Base-by-base conservation (phyloP, 768 basidiomycete genomes). In the Ramaria sp. region DNA sequence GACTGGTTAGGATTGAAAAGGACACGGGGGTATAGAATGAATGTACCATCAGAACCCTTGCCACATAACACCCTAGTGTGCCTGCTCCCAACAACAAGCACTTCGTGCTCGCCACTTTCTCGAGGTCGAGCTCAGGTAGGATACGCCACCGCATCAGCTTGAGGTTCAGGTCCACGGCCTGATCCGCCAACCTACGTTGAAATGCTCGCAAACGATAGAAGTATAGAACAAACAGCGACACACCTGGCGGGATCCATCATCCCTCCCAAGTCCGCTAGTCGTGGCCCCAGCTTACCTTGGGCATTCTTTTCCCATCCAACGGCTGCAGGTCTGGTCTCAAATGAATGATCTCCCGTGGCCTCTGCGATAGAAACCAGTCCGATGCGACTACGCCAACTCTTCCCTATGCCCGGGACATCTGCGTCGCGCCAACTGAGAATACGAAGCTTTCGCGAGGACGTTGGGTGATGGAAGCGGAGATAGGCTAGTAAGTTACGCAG, bases 61-160 rank as follows among this genome's bases (percentile, higher is more conserved):
- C 82, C 28, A 98, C 95, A 63, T 98, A 98, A 66, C 96, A 99
- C 0, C 96, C 95, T 9, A 99, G 74, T 0, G 96, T 99, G 0
- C 96, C 96, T 0, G 95, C 94, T 3, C 96, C 96, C 1, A 99
- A 79, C 0, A 98, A 71, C 0, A 99, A 70, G 65, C 91, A 95
- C 56, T 71, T 78, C 2, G 93, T 90, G 0, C 67, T 63, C 1
- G 89, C 82, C 20, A 99, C 78, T 68, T 84, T 89, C 51, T 96
- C 94, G 12, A 98, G 76, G 59, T 98, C 79, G 48, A 99, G 80
- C 0, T 78, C 70, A 13, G 96, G 96, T 18, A 98, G 72, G 59
- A 98, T 92, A 18, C 95, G 79, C 95, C 95, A 98, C 18, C 91
- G 79, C 95, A 99, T 98, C 39, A 99, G 77, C 65, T 97, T 97